Evolutionary conservation across 192 early-diverging fungal genomes (phyloP).

Genomic region (Coemansia sp.): DNA sequence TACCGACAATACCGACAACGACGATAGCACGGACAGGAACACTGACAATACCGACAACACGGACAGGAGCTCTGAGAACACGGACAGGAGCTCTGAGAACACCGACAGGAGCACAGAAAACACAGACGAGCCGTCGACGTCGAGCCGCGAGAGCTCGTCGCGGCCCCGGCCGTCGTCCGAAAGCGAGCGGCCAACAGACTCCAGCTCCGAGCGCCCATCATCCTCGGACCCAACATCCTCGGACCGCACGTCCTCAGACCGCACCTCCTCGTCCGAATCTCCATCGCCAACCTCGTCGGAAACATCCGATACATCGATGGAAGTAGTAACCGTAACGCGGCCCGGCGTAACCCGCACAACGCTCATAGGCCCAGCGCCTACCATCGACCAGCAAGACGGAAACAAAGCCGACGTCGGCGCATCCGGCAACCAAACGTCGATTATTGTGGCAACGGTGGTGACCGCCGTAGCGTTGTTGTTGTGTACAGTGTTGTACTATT

Average conservation of each 20-base stretch:
- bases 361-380: constrained; percentile 19
- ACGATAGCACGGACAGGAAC: neutral
- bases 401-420: constrained; percentile 45
- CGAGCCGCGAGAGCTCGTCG: constrained; percentile 7
- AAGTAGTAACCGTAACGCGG: constrained; percentile 40
- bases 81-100: neutral
- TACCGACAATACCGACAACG: neutral
- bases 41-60: too few relatives aligned
- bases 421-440: constrained; percentile 37
- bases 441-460: constrained; percentile 37
- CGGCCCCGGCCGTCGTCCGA: constrained; percentile 7
- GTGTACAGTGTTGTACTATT: constrained; percentile 33
- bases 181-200: neutral
- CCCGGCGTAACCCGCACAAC: constrained; percentile 30
- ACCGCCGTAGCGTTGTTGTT: constrained; percentile 36
- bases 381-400: constrained; percentile 44
- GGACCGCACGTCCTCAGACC: neutral
- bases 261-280: constrained; percentile 6
- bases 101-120: neutral
- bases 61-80: neutral
- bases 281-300: constrained; percentile 2
- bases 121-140: constrained; percentile 1
- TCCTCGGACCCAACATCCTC: neutral
- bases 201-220: neutral
- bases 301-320: constrained; percentile 8